These are phyloP conservation scores for Colletotrichum gloeosporioides DNA, from an alignment of 2,329 filamentous ascomycete species.

Conservation along the genomic window DNA sequence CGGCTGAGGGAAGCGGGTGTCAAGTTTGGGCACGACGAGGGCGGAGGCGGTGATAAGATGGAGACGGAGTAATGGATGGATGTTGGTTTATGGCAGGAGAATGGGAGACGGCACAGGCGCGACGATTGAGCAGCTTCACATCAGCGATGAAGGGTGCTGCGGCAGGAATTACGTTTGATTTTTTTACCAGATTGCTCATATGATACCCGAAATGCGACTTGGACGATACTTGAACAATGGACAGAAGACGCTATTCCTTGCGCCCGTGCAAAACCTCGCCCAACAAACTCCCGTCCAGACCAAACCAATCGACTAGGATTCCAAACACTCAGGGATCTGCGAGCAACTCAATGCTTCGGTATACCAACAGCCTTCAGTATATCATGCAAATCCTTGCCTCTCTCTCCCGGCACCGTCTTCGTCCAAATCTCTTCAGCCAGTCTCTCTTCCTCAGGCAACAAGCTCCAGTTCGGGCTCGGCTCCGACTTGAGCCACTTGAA, in stretches of 20 bases:
- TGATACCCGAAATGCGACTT: slow-evolving; percentile 22
- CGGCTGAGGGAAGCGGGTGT: slow-evolving; percentile 57
- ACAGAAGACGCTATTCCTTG: background rate
- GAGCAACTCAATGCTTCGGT: slow-evolving; percentile 20
- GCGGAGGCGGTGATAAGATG: slow-evolving; percentile 46
- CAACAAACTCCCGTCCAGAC: background rate
- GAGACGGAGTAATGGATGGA: slow-evolving; percentile 30
- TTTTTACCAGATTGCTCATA: slow-evolving; percentile 1
- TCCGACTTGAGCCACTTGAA: slow-evolving; percentile 96
- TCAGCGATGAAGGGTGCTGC: background rate
- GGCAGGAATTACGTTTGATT: slow-evolving; percentile 8
- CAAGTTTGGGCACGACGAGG: slow-evolving; percentile 39
- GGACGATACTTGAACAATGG: background rate
- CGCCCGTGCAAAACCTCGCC: background rate
- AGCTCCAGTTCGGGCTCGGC: slow-evolving; percentile 85
- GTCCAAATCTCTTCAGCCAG: slow-evolving; percentile 72
- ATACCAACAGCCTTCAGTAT: slow-evolving; percentile 63
- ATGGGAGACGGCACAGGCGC: background rate
- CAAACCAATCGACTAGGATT: background rate
- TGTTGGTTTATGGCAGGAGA: background rate
- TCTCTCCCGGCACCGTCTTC: slow-evolving; percentile 68
- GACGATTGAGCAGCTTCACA: background rate
- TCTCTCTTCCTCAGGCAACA: slow-evolving; percentile 66
- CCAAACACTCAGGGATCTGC: background rate
- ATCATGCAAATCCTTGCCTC: slow-evolving; percentile 66